Evolutionary conservation across 495 filamentous ascomycete species (phyloP).

Genomic region (Trypethelium eluteriae): DNA sequence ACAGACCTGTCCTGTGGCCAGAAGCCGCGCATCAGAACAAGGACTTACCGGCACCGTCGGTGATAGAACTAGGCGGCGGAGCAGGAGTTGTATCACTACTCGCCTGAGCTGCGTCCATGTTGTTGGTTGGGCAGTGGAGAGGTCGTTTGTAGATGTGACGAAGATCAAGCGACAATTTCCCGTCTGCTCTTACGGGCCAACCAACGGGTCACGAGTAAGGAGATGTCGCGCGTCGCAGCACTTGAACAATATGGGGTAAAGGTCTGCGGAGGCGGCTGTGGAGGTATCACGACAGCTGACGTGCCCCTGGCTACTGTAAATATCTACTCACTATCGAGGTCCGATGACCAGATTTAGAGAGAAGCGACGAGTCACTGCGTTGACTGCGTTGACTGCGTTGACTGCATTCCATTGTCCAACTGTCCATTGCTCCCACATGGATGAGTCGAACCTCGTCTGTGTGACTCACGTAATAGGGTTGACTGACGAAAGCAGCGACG

Average conservation of each 20-base stretch:
- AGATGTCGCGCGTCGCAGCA: neutral
- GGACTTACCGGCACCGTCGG: neutral
- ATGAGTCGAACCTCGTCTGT: neutral
- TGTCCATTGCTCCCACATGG: neutral
- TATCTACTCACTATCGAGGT: neutral
- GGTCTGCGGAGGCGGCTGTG: slow-evolving; percentile 5
- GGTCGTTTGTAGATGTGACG: neutral
- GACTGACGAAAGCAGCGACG: neutral
- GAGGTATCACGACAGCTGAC: slow-evolving; percentile 4
- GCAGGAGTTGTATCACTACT: neutral
- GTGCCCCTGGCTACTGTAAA: slow-evolving; percentile 8
- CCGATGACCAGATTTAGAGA: slow-evolving; percentile 6
- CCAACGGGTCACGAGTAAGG: neutral
- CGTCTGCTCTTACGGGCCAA: neutral
- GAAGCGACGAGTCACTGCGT: neutral
- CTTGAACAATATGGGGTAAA: slow-evolving; percentile 5
- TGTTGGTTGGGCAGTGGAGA: neutral
- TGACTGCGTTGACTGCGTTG: neutral
- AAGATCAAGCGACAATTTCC: slow-evolving; percentile 1
- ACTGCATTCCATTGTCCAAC: neutral
- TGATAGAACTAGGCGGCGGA: neutral
- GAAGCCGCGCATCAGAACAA: neutral
- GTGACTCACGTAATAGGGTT: slow-evolving; percentile 2
- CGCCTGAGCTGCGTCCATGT: neutral
- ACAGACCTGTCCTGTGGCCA: neutral